phyloP scores from a whole-genome alignment of 2,329 filamentous ascomycete species.

The Rhinocladiella similis region DNA sequence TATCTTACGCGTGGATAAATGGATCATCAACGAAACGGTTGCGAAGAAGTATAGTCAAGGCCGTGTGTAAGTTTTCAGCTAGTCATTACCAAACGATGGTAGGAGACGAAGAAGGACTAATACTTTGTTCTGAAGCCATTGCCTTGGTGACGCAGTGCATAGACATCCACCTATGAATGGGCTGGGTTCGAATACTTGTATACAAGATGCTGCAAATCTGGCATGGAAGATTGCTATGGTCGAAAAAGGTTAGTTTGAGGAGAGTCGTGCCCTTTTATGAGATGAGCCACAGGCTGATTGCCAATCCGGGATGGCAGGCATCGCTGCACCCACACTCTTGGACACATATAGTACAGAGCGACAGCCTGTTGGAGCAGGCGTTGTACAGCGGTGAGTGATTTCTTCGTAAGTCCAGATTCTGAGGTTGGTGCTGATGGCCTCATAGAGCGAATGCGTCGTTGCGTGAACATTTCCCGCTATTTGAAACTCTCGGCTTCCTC shows the following conservation, averaged over 20 bases:
- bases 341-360: slow-evolving; percentile 36
- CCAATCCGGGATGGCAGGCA: slow-evolving; percentile 27
- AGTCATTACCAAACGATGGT: too few species aligned
- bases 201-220: slow-evolving; percentile 37
- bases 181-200: slow-evolving; percentile 37
- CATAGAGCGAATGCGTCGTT: slow-evolving; percentile 46
- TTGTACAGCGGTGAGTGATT: slow-evolving; percentile 55
- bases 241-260: slow-evolving; percentile 33
- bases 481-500: slow-evolving; percentile 47
- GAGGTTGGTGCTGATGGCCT: background rate
- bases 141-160: slow-evolving; percentile 38
- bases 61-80: slow-evolving; percentile 39
- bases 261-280: slow-evolving; percentile 17
- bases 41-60: slow-evolving; percentile 54
- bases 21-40: slow-evolving; percentile 62
- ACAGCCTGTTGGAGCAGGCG: slow-evolving; percentile 33
- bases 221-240: slow-evolving; percentile 36
- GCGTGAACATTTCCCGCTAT: slow-evolving; percentile 50
- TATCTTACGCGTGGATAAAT: slow-evolving; percentile 55
- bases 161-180: slow-evolving; percentile 36
- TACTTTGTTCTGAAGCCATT: background rate
- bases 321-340: slow-evolving; percentile 29
- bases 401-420: background rate
- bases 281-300: background rate
- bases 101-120: too few species aligned